phyloP scores from a whole-genome alignment of 331 rosid genomes.

The Acacia concinna region DNA sequence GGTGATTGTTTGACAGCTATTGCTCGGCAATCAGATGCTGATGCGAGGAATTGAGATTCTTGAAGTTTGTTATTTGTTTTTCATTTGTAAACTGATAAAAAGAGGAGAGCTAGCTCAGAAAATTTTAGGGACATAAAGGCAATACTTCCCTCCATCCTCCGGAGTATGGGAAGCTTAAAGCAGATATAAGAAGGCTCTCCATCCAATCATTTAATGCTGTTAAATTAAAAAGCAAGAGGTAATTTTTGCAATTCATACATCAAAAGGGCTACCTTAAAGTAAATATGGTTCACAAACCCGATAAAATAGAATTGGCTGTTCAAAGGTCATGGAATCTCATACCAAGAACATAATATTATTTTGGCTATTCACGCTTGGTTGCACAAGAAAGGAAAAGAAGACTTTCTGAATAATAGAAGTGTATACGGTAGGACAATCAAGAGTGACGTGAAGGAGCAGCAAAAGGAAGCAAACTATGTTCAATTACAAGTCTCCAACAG shows the following conservation, averaged over 20 bases:
- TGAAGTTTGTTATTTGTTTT: not conserved
- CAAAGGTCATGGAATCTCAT: not conserved
- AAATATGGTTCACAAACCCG: not conserved
- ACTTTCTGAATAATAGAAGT: not conserved
- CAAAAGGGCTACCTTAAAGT: not conserved
- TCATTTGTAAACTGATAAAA: not conserved
- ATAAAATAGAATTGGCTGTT: not conserved
- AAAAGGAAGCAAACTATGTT: conserved; percentile 12
- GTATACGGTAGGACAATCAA: not conserved
- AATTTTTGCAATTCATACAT: not conserved
- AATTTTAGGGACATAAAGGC: not conserved
- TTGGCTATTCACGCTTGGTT: not conserved
- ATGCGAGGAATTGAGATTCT: not conserved
- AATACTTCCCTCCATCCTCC: not conserved
- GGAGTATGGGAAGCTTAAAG: not conserved
- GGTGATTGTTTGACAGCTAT: not conserved
- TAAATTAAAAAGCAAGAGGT: not conserved
- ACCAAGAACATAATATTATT: not conserved
- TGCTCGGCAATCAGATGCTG: not conserved
- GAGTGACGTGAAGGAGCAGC: conserved; percentile 6
- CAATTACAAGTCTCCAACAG: conserved; percentile 8
- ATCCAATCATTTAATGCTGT: not conserved
- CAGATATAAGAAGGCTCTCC: not conserved
- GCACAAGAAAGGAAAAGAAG: not conserved
- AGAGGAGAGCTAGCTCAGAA: not conserved